Conservation (phyloP, 129 eudicot species). For the Artemisia tridentata region DNA sequence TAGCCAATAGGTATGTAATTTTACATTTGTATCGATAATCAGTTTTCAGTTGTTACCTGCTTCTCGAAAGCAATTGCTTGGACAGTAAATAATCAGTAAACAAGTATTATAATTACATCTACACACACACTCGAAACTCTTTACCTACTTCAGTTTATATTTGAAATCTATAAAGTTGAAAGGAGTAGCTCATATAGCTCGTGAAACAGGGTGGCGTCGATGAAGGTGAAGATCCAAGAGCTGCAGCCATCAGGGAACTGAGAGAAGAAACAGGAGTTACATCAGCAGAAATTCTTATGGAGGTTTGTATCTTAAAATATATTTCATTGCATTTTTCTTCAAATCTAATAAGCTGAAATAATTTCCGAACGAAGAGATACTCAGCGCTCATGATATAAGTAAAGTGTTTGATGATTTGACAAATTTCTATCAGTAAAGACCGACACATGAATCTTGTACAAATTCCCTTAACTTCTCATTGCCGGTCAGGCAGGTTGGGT, state of each 20-base stretch:
- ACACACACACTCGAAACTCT: neutral
- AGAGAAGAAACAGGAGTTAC: constrained; percentile 98
- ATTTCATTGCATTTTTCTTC: constrained; percentile 7
- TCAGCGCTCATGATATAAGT: too few species aligned
- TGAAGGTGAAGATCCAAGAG: constrained; percentile 87
- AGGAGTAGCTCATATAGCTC: neutral
- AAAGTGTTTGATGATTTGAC: too few species aligned
- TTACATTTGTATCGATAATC: too few species aligned
- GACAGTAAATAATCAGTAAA: neutral
- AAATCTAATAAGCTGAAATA: neutral
- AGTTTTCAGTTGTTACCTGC: neutral
- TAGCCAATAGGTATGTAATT: neutral
- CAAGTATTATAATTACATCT: neutral
- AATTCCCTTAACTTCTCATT: too few species aligned
- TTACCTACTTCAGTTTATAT: neutral
- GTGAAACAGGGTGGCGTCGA: constrained; percentile 85
- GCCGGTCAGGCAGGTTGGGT: too few species aligned
- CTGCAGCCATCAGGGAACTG: constrained; percentile 87
- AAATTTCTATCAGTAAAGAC: too few species aligned
- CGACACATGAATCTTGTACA: too few species aligned
- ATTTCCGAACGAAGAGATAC: too few species aligned
- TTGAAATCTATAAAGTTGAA: too few species aligned
- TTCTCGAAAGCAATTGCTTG: neutral
- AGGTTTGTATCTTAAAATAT: constrained; percentile 48
- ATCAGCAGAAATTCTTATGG: constrained; percentile 80